A percentile compares a stretch with the other conserved stretches of the same genome.
phyloP scores from a whole-genome alignment of 176 grass and related monocot species.

The Stipa capillata region DNA sequence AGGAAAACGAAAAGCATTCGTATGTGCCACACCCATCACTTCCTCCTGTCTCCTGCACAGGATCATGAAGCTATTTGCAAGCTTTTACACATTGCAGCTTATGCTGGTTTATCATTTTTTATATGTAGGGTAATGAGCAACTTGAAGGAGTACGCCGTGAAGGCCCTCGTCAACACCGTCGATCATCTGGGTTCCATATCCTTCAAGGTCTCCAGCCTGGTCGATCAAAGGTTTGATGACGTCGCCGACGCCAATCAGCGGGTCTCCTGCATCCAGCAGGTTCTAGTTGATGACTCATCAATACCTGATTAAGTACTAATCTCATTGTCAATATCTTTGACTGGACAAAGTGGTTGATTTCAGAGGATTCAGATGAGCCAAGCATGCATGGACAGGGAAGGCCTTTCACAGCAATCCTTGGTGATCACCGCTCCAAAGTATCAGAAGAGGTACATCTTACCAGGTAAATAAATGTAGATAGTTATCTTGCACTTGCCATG shows the following conservation, averaged over 20 bases:
- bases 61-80: not conserved
- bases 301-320: not conserved
- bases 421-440: slow-evolving; percentile 77
- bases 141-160: slow-evolving; percentile 64
- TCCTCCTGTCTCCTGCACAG: not conserved
- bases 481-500: not conserved
- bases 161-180: slow-evolving; percentile 75
- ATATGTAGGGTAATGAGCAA: slow-evolving; percentile 49
- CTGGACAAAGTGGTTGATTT: not conserved
- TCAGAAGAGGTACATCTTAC: slow-evolving; percentile 81
- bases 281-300: slow-evolving; percentile 6
- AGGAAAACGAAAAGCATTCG: slow-evolving; percentile 41
- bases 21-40: not conserved
- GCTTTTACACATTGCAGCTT: not conserved
- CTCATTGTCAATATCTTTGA: not conserved
- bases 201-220: slow-evolving; percentile 56
- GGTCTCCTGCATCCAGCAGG: slow-evolving; percentile 63
- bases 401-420: slow-evolving; percentile 71
- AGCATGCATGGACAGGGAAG: slow-evolving; percentile 58
- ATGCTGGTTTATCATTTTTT: not conserved
- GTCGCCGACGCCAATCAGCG: slow-evolving; percentile 29
- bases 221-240: slow-evolving; percentile 50
- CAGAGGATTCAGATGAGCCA: slow-evolving; percentile 61
- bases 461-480: slow-evolving; percentile 23
- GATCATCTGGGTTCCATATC: slow-evolving; percentile 84